A percentile compares a stretch with the other conserved stretches of the same genome.
phyloP scores from a whole-genome alignment of 225 moss, liverwort and hornwort species.

The Marchantia paleacea region DNA sequence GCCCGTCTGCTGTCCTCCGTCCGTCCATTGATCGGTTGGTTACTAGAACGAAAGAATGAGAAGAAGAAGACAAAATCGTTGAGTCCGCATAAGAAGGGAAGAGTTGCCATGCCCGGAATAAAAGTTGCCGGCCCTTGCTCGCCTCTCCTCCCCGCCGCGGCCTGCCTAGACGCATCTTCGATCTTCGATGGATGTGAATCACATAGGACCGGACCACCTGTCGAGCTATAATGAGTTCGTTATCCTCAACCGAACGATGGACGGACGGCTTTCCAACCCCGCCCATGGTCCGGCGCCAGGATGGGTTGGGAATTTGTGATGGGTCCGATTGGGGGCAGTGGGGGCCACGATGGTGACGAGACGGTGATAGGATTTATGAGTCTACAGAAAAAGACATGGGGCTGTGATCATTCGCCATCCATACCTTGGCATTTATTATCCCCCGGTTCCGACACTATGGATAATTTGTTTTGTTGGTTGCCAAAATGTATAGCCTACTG shows the following conservation, averaged over 20 bases:
- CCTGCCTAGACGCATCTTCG: background rate
- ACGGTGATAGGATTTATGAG: background rate
- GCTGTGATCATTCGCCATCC: background rate
- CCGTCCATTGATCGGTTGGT: background rate
- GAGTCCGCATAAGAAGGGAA: background rate
- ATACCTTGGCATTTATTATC: background rate
- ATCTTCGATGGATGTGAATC: background rate
- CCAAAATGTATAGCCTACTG: background rate
- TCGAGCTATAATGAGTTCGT: background rate
- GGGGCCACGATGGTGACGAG: conserved; percentile 3
- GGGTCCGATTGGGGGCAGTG: too few species aligned
- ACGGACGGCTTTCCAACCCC: too few species aligned
- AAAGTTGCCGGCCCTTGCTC: background rate
- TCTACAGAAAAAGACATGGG: background rate
- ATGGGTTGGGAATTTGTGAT: background rate
- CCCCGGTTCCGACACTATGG: conserved; percentile 8
- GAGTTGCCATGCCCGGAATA: background rate
- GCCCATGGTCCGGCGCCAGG: background rate
- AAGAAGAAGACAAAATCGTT: background rate
- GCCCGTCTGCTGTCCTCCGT: too few species aligned
- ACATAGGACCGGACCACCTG: background rate
- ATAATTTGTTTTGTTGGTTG: background rate
- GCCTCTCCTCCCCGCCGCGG: background rate
- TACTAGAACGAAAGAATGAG: background rate
- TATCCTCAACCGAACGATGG: conserved; percentile 10